These are phyloP conservation scores for Vanrija humicola DNA, from an alignment of 1,284 basidiomycete species.

Conservation along the genomic window DNA sequence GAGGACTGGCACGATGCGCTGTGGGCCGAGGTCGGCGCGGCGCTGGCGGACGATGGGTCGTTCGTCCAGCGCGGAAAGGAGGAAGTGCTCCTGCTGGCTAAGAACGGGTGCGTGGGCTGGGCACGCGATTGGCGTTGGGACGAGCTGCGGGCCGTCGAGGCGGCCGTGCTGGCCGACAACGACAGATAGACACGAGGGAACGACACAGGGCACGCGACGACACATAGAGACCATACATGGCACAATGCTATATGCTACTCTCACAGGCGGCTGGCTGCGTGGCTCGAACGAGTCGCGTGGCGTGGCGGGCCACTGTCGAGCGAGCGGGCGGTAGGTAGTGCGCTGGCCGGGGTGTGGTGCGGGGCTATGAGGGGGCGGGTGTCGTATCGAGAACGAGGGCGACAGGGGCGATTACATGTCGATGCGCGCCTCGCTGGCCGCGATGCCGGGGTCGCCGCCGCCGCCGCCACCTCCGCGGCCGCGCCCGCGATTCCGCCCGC, in stretches of 20 bases:
- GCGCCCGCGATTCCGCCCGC: conserved; percentile 1
- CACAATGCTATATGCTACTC: too few relatives aligned
- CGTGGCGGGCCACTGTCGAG: too few relatives aligned
- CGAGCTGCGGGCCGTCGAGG: conserved; percentile 21
- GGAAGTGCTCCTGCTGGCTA: conserved; percentile 53
- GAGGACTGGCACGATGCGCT: conserved; percentile 57
- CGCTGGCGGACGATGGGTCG: conserved; percentile 32
- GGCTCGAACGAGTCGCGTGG: too few relatives aligned
- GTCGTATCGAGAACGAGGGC: too few relatives aligned
- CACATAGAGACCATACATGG: too few relatives aligned
- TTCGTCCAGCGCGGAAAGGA: conserved; percentile 29
- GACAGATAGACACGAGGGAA: too few relatives aligned
- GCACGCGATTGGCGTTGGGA: conserved; percentile 54
- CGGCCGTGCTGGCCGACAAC: not conserved
- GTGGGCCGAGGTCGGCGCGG: conserved; percentile 46
- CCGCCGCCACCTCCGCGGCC: conserved; percentile 1
- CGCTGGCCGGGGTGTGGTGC: too few relatives aligned
- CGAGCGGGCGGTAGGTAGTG: too few relatives aligned
- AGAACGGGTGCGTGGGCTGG: conserved; percentile 58
- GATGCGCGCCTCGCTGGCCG: conserved; percentile 14
- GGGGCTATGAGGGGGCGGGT: too few relatives aligned
- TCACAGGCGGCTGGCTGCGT: too few relatives aligned
- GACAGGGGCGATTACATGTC: conserved; percentile 12
- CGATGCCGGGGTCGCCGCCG: not conserved
- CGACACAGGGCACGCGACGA: too few relatives aligned